phyloP scores from a whole-genome alignment of 2,329 filamentous ascomycete genomes.

The Epicoccum nigrum region DNA sequence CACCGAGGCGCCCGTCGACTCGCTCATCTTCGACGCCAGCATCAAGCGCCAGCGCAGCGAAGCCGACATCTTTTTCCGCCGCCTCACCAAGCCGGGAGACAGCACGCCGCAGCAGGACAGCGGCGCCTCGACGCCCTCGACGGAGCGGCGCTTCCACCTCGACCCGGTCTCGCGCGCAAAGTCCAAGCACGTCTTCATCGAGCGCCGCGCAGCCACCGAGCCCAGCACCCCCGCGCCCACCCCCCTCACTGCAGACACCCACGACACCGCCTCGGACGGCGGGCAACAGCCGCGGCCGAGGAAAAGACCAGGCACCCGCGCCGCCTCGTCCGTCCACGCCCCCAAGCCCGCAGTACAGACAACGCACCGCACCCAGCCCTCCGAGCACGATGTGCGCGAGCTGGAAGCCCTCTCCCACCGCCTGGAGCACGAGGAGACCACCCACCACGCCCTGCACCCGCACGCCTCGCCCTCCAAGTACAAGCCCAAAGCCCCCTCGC shows the following conservation, averaged over 20 bases:
- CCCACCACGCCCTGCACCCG: conserved; percentile 15
- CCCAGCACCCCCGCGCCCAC: conserved; percentile 1
- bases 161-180: conserved; percentile 23
- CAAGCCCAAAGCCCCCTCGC: conserved; percentile 43
- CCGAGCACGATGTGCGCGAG: conserved; percentile 37
- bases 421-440: conserved; percentile 36
- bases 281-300: conserved; percentile 21
- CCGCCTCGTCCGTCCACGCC: conserved; percentile 21
- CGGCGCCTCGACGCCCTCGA: conserved; percentile 25
- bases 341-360: conserved; percentile 12
- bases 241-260: conserved; percentile 6
- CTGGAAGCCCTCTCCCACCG: conserved; percentile 43
- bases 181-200: conserved; percentile 31
- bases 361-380: conserved; percentile 19
- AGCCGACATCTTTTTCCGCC: conserved; percentile 23
- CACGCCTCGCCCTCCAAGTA: conserved; percentile 33
- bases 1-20: conserved; percentile 62
- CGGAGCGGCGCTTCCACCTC: conserved; percentile 35
- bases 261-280: conserved; percentile 11
- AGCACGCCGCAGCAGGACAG: not conserved
- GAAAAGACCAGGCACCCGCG: conserved; percentile 38
- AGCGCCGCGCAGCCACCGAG: conserved; percentile 17
- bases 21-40: conserved; percentile 45
- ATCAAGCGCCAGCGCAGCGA: conserved; percentile 32
- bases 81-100: conserved; percentile 35